Evolutionary conservation across 768 basidiomycete species (phyloP).

Genomic region (Boletellus ananiceps): DNA sequence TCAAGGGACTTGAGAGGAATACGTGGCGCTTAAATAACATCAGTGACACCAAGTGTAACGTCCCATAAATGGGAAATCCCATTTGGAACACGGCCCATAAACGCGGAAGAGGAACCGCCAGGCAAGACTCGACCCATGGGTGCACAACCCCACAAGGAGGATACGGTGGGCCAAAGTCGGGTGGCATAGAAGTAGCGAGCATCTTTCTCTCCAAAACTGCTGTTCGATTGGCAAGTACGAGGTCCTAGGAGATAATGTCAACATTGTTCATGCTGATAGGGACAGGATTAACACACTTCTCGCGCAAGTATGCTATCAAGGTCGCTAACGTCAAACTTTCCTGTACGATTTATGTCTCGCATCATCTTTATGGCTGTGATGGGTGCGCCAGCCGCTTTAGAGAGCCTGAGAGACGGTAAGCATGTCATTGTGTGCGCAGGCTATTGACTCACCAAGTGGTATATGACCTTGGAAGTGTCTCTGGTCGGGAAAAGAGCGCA

Average conservation of each 20-base stretch:
- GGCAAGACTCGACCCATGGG: constrained; percentile 58
- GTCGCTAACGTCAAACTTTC: constrained; percentile 49
- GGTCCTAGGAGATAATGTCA: constrained; percentile 39
- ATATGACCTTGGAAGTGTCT: constrained; percentile 80
- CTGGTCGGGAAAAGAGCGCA: constrained; percentile 69
- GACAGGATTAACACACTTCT: constrained; percentile 35
- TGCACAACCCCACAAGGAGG: constrained; percentile 73
- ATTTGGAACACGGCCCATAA: constrained; percentile 79
- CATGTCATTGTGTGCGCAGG: not conserved
- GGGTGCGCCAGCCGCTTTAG: constrained; percentile 61
- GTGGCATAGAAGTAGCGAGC: constrained; percentile 28
- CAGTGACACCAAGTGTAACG: constrained; percentile 83
- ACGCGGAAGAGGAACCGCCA: constrained; percentile 44
- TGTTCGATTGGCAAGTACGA: constrained; percentile 47
- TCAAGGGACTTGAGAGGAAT: constrained; percentile 61
- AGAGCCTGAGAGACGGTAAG: constrained; percentile 52
- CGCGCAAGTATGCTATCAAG: constrained; percentile 51
- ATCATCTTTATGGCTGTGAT: constrained; percentile 58
- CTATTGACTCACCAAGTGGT: constrained; percentile 52
- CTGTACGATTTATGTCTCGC: constrained; percentile 51
- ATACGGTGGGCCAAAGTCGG: constrained; percentile 48
- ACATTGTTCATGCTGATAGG: not conserved
- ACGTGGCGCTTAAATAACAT: constrained; percentile 72
- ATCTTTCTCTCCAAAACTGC: constrained; percentile 43
- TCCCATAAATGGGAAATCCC: constrained; percentile 84